Conservation (phyloP, 805 yeast genomes). For the Yarrowia deformans region DNA sequence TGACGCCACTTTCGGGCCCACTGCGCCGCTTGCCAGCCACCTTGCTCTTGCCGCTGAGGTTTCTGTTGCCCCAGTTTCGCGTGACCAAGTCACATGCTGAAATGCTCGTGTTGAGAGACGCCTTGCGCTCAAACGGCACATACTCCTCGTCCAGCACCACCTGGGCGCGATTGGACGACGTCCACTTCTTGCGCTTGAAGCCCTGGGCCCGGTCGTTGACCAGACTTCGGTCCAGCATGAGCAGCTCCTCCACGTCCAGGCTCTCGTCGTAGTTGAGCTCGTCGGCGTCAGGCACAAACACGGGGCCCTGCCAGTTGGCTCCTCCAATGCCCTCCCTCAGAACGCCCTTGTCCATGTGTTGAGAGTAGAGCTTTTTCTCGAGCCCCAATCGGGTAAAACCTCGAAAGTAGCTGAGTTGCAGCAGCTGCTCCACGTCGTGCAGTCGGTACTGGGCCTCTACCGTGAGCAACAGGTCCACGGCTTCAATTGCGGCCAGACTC, state of each 20-base stretch:
- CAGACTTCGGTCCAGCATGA: slow-evolving; percentile 31
- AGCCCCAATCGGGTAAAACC: slow-evolving; percentile 26
- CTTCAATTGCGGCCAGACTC: slow-evolving; percentile 41
- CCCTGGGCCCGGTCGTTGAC: slow-evolving; percentile 17
- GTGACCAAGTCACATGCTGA: slow-evolving; percentile 20
- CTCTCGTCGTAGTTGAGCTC: slow-evolving; percentile 36
- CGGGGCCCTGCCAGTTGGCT: slow-evolving; percentile 28
- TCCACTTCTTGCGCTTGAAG: slow-evolving; percentile 15
- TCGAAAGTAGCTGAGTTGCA: slow-evolving; percentile 23
- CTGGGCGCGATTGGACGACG: slow-evolving; percentile 16
- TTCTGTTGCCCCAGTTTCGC: slow-evolving; percentile 36
- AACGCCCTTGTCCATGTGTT: slow-evolving; percentile 21
- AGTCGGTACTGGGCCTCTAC: slow-evolving; percentile 9
- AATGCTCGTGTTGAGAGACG: neutral
- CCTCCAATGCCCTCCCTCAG: slow-evolving; percentile 22
- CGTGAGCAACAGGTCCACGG: slow-evolving; percentile 41
- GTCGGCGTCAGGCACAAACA: slow-evolving; percentile 30
- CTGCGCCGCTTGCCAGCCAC: slow-evolving; percentile 12
- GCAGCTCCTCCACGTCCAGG: slow-evolving; percentile 28
- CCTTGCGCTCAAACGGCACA: slow-evolving; percentile 8
- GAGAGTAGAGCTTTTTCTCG: slow-evolving; percentile 28
- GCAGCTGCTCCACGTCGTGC: slow-evolving; percentile 20
- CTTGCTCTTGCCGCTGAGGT: slow-evolving; percentile 25
- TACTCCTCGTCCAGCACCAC: slow-evolving; percentile 24
- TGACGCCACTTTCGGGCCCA: slow-evolving; percentile 21